A percentile compares a stretch with the other conserved stretches of the same genome.
Conservation (phyloP, 2,329 filamentous ascomycete genomes). For the Penicillium sp. region DNA sequence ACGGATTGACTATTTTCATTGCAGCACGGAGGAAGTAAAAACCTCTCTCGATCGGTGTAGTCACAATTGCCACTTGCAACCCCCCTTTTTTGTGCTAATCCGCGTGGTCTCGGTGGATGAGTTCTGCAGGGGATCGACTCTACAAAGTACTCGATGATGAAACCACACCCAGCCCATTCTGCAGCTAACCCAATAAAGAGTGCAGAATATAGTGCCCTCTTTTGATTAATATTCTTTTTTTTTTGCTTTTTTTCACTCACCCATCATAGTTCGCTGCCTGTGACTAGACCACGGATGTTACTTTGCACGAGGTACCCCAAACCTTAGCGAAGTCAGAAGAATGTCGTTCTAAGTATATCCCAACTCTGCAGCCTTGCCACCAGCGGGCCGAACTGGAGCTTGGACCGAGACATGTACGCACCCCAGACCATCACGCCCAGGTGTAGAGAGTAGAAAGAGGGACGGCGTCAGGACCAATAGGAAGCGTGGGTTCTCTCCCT, state of each 20-base stretch:
- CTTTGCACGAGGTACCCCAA: background rate
- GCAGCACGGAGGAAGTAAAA: background rate
- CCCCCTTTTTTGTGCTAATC: background rate
- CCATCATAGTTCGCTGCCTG: background rate
- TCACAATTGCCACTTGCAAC: background rate
- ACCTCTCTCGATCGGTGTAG: background rate
- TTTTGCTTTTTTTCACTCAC: background rate
- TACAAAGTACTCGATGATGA: background rate
- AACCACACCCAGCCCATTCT: constrained; percentile 3
- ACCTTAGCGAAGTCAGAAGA: background rate
- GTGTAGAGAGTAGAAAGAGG: background rate
- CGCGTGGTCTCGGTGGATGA: background rate
- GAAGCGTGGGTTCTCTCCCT: constrained; percentile 3
- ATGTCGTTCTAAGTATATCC: constrained; percentile 4
- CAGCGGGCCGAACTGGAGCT: background rate
- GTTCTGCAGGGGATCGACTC: constrained; percentile 2
- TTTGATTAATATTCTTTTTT: background rate
- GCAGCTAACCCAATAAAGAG: constrained; percentile 1
- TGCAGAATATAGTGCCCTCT: background rate
- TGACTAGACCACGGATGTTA: background rate
- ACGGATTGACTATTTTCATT: background rate
- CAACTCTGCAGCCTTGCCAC: background rate
- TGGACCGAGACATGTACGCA: constrained; percentile 7
- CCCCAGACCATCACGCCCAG: constrained; percentile 1
- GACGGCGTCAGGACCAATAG: constrained; percentile 13